Percentiles rank a stretch among this genome's conserved stretches.
These are phyloP conservation scores for Fusarium pseudocircinatum DNA, from an alignment of 2,329 filamentous ascomycete species.

Conservation along the genomic window DNA sequence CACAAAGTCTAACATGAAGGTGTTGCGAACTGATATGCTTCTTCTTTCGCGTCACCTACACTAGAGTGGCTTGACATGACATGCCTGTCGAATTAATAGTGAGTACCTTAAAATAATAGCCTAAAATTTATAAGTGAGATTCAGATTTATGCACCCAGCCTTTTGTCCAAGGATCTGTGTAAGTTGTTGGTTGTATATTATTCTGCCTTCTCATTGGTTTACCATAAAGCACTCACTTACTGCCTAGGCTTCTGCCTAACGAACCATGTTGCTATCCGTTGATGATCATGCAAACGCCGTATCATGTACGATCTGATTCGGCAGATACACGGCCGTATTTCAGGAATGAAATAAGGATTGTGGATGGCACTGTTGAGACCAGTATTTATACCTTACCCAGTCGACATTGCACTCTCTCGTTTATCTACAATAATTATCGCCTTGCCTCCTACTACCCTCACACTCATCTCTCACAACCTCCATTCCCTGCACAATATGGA, in stretches of 20 bases:
- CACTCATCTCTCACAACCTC: no score
- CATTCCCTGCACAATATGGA: background rate
- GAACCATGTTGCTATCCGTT: background rate
- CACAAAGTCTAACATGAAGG: background rate
- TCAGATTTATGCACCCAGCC: background rate
- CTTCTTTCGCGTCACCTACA: background rate
- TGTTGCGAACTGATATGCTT: background rate
- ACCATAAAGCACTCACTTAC: background rate
- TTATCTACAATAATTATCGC: background rate
- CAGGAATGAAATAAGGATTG: background rate
- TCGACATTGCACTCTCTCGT: background rate
- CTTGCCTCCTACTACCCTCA: background rate
- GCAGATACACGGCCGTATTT: background rate
- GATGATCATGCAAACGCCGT: background rate
- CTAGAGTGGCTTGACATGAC: background rate
- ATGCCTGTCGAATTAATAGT: background rate
- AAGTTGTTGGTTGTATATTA: background rate
- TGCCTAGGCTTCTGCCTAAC: conserved; percentile 17
- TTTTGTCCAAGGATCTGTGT: background rate
- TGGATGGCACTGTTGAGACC: background rate
- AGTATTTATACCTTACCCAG: background rate
- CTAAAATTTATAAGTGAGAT: no score
- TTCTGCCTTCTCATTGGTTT: conserved; percentile 1
- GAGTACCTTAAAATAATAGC: background rate
- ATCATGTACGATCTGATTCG: background rate